Evolutionary conservation across 768 basidiomycete species (phyloP).

Genomic region (Calocera viscosa): DNA sequence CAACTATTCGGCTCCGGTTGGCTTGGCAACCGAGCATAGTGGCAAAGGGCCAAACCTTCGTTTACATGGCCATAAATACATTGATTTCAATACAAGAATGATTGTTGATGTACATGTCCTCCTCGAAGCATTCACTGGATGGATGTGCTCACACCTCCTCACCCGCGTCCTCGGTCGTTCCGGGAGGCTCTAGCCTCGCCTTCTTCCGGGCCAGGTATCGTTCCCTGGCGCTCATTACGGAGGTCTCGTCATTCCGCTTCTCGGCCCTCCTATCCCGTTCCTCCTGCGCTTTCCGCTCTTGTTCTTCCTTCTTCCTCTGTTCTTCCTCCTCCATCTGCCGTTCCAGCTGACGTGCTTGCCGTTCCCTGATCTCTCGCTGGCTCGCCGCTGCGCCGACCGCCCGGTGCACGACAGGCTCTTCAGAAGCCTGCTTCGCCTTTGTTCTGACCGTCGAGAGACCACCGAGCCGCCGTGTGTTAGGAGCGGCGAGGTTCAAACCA

Average conservation of each 20-base stretch:
- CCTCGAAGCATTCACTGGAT: no score
- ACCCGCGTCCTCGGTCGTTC: conserved; percentile 13
- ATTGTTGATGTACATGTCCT: no score
- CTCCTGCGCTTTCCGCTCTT: conserved; percentile 47
- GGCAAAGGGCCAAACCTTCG: no score
- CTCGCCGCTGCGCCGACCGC: conserved; percentile 76
- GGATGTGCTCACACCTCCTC: no score
- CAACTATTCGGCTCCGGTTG: no score
- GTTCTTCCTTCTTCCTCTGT: conserved; percentile 44
- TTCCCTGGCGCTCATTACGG: conserved; percentile 59
- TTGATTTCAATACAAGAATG: no score
- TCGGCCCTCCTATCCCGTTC: conserved; percentile 52
- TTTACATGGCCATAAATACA: no score
- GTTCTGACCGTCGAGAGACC: conserved; percentile 27
- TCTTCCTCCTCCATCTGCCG: conserved; percentile 67
- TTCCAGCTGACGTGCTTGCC: conserved; percentile 64
- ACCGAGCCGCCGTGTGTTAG: conserved; percentile 64
- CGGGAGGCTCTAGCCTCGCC: conserved; percentile 47
- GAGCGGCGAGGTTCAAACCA: conserved; percentile 78
- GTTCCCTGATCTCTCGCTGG: conserved; percentile 68
- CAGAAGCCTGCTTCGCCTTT: conserved; percentile 20
- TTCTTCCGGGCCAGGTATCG: conserved; percentile 73
- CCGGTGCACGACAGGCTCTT: conserved; percentile 39
- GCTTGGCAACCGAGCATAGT: no score
- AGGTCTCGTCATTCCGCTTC: conserved; percentile 63